Conservation (phyloP, 2,329 filamentous ascomycete species). For the Pseudofabraea citricarpa region DNA sequence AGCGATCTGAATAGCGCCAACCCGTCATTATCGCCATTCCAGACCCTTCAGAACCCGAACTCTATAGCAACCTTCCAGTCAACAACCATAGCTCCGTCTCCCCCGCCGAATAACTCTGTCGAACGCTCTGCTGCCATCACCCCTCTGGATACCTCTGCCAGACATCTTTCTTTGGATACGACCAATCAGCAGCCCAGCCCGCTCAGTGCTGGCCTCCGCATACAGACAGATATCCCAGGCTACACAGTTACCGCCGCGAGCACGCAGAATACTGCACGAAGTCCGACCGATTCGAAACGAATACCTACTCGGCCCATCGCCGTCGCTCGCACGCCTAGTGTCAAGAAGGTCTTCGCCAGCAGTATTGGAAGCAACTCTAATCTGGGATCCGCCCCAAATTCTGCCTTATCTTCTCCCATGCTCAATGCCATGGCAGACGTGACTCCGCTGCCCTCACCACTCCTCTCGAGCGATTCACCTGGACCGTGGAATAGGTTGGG, state of each 20-base stretch:
- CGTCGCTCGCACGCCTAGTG: slow-evolving; percentile 49
- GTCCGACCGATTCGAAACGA: slow-evolving; percentile 14
- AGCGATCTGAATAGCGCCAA: slow-evolving; percentile 8
- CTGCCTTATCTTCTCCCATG: slow-evolving; percentile 66
- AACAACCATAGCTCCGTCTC: slow-evolving; percentile 35
- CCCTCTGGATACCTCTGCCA: slow-evolving; percentile 20
- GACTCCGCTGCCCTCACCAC: slow-evolving; percentile 73
- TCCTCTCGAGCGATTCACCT: slow-evolving; percentile 60
- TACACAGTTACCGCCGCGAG: slow-evolving; percentile 21
- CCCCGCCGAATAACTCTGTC: slow-evolving; percentile 14
- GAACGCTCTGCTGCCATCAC: slow-evolving; percentile 11
- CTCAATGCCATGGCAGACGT: slow-evolving; percentile 73
- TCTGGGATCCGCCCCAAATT: slow-evolving; percentile 54
- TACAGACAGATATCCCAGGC: slow-evolving; percentile 31
- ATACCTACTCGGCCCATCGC: background rate
- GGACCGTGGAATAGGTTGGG: slow-evolving; percentile 58
- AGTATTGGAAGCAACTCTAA: slow-evolving; percentile 36
- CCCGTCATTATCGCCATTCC: slow-evolving; percentile 9
- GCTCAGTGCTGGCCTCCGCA: slow-evolving; percentile 24
- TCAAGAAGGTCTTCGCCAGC: slow-evolving; percentile 49
- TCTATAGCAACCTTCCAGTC: slow-evolving; percentile 27
- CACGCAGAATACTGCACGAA: slow-evolving; percentile 9
- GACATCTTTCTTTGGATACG: slow-evolving; percentile 11
- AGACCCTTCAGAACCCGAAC: slow-evolving; percentile 7
- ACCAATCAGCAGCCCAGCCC: slow-evolving; percentile 18